These are phyloP conservation scores for Collariella sp. DNA, from an alignment of 495 filamentous ascomycete genomes.

Conservation along the genomic window DNA sequence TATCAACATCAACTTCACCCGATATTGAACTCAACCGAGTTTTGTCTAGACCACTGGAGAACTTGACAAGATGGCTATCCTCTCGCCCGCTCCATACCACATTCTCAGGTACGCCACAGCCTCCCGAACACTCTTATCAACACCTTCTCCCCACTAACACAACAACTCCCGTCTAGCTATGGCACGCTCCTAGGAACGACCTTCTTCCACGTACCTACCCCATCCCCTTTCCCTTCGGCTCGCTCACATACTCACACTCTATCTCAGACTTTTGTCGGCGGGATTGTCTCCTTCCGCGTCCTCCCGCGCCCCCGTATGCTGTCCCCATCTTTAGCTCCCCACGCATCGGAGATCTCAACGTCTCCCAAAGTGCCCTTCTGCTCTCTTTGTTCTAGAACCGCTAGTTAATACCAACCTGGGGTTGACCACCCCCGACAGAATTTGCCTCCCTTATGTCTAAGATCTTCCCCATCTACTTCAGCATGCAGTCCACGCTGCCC, in stretches of 20 bases:
- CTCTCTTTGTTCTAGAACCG: too few relatives aligned
- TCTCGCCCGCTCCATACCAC: slow-evolving; percentile 65
- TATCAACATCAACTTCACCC: too few relatives aligned
- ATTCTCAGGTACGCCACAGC: slow-evolving; percentile 52
- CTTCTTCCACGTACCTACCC: slow-evolving; percentile 59
- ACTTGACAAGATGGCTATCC: slow-evolving; percentile 36
- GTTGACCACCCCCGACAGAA: slow-evolving; percentile 20
- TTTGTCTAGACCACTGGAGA: too few relatives aligned
- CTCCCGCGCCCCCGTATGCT: slow-evolving; percentile 53
- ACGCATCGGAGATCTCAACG: too few relatives aligned
- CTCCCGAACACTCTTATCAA: too few relatives aligned
- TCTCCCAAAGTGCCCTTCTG: too few relatives aligned
- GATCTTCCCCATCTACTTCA: slow-evolving; percentile 84
- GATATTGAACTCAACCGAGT: too few relatives aligned
- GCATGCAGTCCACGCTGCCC: slow-evolving; percentile 66
- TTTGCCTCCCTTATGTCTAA: slow-evolving; percentile 70
- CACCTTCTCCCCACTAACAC: background rate
- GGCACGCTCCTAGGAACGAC: slow-evolving; percentile 70
- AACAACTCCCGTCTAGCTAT: slow-evolving; percentile 45
- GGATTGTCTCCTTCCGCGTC: slow-evolving; percentile 61
- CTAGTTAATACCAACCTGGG: too few relatives aligned
- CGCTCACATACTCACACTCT: background rate
- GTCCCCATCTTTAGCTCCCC: too few relatives aligned
- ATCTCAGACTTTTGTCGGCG: slow-evolving; percentile 68
- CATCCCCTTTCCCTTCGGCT: background rate